Conservation (phyloP, 2,329 filamentous ascomycete species). For the Orbilia javanica region DNA sequence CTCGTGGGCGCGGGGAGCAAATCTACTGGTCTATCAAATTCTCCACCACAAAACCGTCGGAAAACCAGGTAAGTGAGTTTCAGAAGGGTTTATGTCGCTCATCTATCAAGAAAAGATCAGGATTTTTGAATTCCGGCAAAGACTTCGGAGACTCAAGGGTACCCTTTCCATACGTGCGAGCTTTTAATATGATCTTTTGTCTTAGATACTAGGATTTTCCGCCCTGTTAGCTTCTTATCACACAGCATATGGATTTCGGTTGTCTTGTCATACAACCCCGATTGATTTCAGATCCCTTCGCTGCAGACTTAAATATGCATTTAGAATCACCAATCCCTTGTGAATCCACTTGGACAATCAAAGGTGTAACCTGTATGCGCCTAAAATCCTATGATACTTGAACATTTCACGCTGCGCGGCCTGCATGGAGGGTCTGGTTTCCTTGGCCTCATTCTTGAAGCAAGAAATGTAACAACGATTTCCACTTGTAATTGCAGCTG, state of each 20-base stretch:
- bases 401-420: neutral
- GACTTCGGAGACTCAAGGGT: conserved; percentile 17
- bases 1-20: conserved; percentile 43
- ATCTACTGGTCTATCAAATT: conserved; percentile 42
- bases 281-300: neutral
- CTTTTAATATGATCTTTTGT: conserved; percentile 9
- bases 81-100: conserved; percentile 34
- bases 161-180: conserved; percentile 20
- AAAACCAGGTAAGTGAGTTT: conserved; percentile 40
- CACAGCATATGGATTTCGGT: neutral
- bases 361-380: too few relatives aligned
- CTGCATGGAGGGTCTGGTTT: too few relatives aligned
- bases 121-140: conserved; percentile 20
- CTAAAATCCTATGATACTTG: neutral
- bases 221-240: conserved; percentile 12
- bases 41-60: conserved; percentile 17
- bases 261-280: neutral
- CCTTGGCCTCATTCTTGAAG: conserved; percentile 10
- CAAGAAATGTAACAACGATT: conserved; percentile 15
- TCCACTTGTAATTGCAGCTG: conserved; percentile 15
- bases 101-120: conserved; percentile 1
- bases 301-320: neutral
- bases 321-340: conserved; percentile 11
- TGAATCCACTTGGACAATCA: too few relatives aligned
- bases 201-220: conserved; percentile 10